Evolutionary conservation across 2,329 filamentous ascomycete species (phyloP), one percentile per base, ranked within the genome.

Genomic region (Knoxdaviesia capensis): DNA sequence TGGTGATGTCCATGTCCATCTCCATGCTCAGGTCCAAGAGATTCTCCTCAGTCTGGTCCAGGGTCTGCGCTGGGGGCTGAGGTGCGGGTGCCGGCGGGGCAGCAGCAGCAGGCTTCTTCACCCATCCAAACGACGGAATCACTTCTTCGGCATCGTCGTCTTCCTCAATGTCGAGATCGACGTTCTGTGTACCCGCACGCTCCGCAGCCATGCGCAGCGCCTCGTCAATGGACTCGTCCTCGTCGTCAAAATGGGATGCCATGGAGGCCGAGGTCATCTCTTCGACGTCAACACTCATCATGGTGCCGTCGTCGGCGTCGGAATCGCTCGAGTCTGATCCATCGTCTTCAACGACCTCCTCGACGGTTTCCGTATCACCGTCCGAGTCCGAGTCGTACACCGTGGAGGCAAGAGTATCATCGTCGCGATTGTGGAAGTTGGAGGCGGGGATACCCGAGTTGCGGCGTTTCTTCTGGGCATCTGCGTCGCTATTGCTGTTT

Each of bases 221-320:
- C 48, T 82, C 76, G 43, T 94, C 85, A 6, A 94, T 60, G 48
- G 77, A 86, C 6, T 81, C 83, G 30, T 71, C 73, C 8, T 70
- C 75, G 31, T 62, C 67, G 41, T 54, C 57, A 34, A 70, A 69
- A 3, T 67, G 64, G 7, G 80, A 81, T 38, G 66, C 71, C 38
- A 74, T 61, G 10, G 80, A 81, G 30, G 73, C 77, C 32, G 74
- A 73, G 2, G 80, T 85, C 47, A 79, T 71, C 50, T 87, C 81
- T 44, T 90, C 82, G 11, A 82, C 66, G 45, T 88, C 83, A 38
- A 93, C 64, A 34, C 78, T 88, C 76, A 87, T 84, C 57, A 83
- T 79, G 1, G 82, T 87, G 31, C 76, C 80, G 48, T 83, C 80
- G 40, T 79, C 77, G 37, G 83, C 79, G 47, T 80, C 70, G 6